Evolutionary conservation across 345 rosid genomes (phyloP).

Genomic region (Populus alba): DNA sequence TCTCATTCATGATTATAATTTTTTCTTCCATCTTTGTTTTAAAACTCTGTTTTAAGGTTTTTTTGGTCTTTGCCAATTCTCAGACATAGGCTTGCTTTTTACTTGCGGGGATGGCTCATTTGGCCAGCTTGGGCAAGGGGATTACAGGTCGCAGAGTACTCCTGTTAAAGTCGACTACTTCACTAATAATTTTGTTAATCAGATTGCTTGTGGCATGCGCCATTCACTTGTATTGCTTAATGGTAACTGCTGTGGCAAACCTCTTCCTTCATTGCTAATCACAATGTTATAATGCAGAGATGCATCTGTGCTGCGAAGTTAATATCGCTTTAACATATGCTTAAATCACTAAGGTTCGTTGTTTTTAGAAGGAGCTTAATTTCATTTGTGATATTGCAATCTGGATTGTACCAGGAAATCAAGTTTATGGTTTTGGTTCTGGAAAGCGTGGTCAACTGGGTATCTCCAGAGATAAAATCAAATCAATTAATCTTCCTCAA

Average conservation of each 20-base stretch:
- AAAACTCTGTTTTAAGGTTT: neutral
- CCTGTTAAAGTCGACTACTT: slow-evolving; percentile 67
- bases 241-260: slow-evolving; percentile 42
- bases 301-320: neutral
- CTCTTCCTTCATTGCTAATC: neutral
- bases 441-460: slow-evolving; percentile 92
- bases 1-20: neutral
- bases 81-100: slow-evolving; percentile 57
- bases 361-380: too few relatives aligned
- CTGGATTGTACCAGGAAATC: slow-evolving; percentile 39
- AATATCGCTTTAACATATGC: neutral
- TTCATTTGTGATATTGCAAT: neutral
- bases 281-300: neutral
- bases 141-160: slow-evolving; percentile 43
- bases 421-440: slow-evolving; percentile 73
- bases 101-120: slow-evolving; percentile 91
- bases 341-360: too few relatives aligned
- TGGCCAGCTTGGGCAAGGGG: slow-evolving; percentile 97
- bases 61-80: neutral
- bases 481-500: slow-evolving; percentile 54
- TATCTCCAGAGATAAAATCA: slow-evolving; percentile 36
- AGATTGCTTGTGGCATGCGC: slow-evolving; percentile 88
- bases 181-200: slow-evolving; percentile 44
- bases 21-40: neutral
- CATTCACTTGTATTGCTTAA: slow-evolving; percentile 76